These are phyloP conservation scores for Beta vulgaris DNA, from an alignment of 148 eudicot species.

Conservation along the genomic window DNA sequence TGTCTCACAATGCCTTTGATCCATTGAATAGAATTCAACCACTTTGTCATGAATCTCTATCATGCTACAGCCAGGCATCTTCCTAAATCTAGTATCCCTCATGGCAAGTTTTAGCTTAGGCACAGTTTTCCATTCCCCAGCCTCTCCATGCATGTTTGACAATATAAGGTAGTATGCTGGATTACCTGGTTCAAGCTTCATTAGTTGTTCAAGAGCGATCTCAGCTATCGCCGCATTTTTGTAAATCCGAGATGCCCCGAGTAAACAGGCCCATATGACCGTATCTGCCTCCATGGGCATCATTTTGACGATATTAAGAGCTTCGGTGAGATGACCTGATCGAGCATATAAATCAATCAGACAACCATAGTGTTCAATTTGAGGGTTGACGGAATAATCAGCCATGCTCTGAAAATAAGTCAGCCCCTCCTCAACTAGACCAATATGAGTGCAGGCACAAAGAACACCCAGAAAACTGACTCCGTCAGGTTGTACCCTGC, in stretches of 20 bases:
- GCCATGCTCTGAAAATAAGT: constrained; percentile 53
- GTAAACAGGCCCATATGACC: constrained; percentile 66
- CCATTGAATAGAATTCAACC: constrained; percentile 59
- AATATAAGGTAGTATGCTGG: constrained; percentile 63
- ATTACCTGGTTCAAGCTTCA: constrained; percentile 63
- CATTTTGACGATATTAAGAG: constrained; percentile 47
- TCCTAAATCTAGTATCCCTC: constrained; percentile 55
- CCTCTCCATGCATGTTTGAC: constrained; percentile 61
- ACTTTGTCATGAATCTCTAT: constrained; percentile 53
- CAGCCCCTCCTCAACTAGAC: constrained; percentile 55
- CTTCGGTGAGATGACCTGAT: constrained; percentile 58
- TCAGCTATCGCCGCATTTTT: constrained; percentile 67
- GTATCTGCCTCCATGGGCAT: constrained; percentile 70
- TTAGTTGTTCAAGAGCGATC: constrained; percentile 50
- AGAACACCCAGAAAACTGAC: constrained; percentile 64
- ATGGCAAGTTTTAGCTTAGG: constrained; percentile 57
- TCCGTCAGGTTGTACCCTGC: constrained; percentile 57
- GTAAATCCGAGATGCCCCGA: constrained; percentile 68
- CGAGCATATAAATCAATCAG: constrained; percentile 64
- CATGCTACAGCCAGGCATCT: constrained; percentile 62
- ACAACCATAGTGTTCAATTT: constrained; percentile 82
- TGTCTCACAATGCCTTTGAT: constrained; percentile 58
- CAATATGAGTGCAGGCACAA: constrained; percentile 80
- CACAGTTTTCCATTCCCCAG: constrained; percentile 53
- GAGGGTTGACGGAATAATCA: constrained; percentile 45